Evolutionary conservation across 1,139 yeast species (phyloP).

Genomic region (Candida smagusa): DNA sequence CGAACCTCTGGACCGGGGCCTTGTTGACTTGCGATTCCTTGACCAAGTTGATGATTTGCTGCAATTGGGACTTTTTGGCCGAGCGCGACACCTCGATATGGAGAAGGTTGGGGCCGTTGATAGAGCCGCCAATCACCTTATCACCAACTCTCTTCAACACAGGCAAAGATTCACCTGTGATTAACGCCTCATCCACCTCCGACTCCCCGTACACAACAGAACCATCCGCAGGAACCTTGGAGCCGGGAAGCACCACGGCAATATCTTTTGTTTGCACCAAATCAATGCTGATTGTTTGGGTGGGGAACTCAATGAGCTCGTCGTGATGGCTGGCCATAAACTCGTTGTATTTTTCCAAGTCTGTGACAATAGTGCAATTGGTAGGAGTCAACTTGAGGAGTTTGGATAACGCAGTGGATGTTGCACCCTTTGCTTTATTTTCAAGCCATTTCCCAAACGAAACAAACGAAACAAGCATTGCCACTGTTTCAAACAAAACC

Average conservation of each 20-base stretch:
- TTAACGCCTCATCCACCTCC: slow-evolving; percentile 80
- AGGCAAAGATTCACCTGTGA: slow-evolving; percentile 88
- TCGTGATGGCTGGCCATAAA: slow-evolving; percentile 7
- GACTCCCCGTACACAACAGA: slow-evolving; percentile 70
- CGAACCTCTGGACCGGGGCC: slow-evolving; percentile 88
- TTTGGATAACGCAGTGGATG: slow-evolving; percentile 82
- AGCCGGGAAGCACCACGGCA: slow-evolving; percentile 79
- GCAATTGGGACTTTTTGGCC: slow-evolving; percentile 82
- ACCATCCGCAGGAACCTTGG: slow-evolving; percentile 92
- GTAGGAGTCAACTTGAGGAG: slow-evolving; percentile 80
- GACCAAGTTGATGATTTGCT: slow-evolving; percentile 82
- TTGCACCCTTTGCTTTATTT: slow-evolving; percentile 89
- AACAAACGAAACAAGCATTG: slow-evolving; percentile 80
- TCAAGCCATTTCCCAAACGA: slow-evolving; percentile 89
- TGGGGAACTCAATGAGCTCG: slow-evolving; percentile 14
- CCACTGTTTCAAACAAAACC: slow-evolving; percentile 81
- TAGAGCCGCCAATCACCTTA: slow-evolving; percentile 81
- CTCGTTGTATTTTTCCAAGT: slow-evolving; percentile 27
- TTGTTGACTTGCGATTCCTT: slow-evolving; percentile 84
- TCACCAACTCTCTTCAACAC: slow-evolving; percentile 62
- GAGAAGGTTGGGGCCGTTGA: slow-evolving; percentile 74
- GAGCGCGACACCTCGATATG: slow-evolving; percentile 66
- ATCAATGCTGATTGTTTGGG: slow-evolving; percentile 57
- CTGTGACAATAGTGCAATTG: slow-evolving; percentile 60
- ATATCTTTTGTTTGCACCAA: slow-evolving; percentile 75